phyloP scores from a whole-genome alignment of 768 basidiomycete genomes.

The Russula olivacea region DNA sequence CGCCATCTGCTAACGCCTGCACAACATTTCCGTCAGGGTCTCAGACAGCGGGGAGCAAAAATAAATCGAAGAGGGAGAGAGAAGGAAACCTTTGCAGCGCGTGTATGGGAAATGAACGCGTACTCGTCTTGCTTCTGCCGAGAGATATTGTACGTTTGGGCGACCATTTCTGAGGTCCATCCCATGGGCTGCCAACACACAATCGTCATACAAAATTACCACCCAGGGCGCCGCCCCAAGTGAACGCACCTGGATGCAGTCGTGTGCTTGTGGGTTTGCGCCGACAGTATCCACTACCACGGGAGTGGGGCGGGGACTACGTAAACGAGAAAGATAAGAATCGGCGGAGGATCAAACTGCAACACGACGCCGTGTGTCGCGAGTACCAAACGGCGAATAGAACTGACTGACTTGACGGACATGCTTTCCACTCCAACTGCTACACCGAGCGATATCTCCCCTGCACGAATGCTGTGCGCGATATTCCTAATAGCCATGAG shows the following conservation, averaged over 20 bases:
- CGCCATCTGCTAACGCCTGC: conserved; percentile 60
- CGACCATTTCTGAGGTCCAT: conserved; percentile 92
- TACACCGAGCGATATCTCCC: conserved; percentile 81
- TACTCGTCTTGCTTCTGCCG: conserved; percentile 85
- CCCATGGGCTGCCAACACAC: conserved; percentile 67
- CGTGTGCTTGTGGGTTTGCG: conserved; percentile 56
- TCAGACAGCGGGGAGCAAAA: not conserved
- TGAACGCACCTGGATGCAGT: conserved; percentile 60
- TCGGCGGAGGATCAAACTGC: not conserved
- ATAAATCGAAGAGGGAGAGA: not conserved
- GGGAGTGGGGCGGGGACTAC: conserved; percentile 70
- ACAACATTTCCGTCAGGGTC: not conserved
- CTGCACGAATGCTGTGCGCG: conserved; percentile 77
- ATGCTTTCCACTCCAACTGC: conserved; percentile 82
- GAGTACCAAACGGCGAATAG: conserved; percentile 27
- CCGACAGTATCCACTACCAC: conserved; percentile 54
- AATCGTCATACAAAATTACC: conserved; percentile 7
- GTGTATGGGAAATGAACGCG: conserved; percentile 79
- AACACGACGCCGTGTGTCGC: not conserved
- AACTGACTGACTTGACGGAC: conserved; percentile 65
- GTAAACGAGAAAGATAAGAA: not conserved
- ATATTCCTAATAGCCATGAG: conserved; percentile 90
- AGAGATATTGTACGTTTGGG: conserved; percentile 68
- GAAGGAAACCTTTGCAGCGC: conserved; percentile 54
- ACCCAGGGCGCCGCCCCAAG: not conserved